phyloP scores from a whole-genome alignment of 148 eudicot genomes.

The Silene uniflora region DNA sequence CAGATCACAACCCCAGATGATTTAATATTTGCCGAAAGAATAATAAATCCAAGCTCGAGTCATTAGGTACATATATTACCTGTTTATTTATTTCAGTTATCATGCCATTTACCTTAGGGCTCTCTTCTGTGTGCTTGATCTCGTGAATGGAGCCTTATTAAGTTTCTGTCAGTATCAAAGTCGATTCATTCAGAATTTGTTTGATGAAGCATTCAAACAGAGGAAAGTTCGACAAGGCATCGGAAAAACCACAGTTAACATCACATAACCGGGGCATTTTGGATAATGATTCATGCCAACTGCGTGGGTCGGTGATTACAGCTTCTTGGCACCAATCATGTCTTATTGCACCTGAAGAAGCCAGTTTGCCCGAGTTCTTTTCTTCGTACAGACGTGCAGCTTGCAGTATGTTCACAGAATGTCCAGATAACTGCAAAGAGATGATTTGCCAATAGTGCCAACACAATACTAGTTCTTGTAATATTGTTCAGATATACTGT shows the following conservation, averaged over 20 bases:
- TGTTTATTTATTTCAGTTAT: background rate
- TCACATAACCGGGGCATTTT: background rate
- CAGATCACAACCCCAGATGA: constrained; percentile 99
- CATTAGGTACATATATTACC: constrained; percentile 8
- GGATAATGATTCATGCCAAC: constrained; percentile 4
- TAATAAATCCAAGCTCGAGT: constrained; percentile 41
- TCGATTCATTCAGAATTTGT: background rate
- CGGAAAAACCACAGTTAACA: constrained; percentile 11
- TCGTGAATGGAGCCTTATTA: no score
- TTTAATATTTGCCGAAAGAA: constrained; percentile 83
- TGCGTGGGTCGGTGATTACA: background rate
- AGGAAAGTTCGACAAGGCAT: background rate
- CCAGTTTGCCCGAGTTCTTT: background rate
- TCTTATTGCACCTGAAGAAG: background rate
- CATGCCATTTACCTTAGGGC: background rate
- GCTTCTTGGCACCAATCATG: background rate
- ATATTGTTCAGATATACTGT: background rate
- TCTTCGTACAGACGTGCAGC: background rate
- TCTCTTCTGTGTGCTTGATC: no score
- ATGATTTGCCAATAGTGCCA: background rate
- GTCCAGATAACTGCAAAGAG: background rate
- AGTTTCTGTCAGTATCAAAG: no score
- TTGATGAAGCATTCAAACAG: background rate
- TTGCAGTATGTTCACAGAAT: background rate
- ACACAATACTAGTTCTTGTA: background rate